A percentile compares a stretch with the other conserved stretches of the same genome.
phyloP scores from a whole-genome alignment of 208 protist species.

The Ichthyophonus hoferi region DNA sequence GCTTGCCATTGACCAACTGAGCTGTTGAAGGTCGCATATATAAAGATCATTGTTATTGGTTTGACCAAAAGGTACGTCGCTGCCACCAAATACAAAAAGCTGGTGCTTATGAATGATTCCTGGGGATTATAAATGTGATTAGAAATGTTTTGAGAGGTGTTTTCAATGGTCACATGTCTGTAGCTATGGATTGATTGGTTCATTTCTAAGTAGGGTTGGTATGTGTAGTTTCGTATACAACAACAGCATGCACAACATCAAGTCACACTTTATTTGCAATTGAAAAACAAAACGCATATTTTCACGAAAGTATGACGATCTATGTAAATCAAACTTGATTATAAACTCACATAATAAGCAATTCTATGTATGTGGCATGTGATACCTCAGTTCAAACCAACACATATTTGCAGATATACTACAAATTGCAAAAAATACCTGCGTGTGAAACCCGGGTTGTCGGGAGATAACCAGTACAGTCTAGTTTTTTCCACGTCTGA shows the following conservation, averaged over 20 bases:
- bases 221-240: neutral
- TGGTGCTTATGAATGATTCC: neutral
- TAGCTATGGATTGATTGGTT: neutral
- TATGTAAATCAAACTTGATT: neutral
- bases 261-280: neutral
- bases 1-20: neutral
- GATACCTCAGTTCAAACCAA: neutral
- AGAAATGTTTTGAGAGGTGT: too few relatives aligned
- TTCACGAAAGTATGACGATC: neutral
- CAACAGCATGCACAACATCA: neutral
- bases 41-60: conserved; percentile 23
- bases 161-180: neutral
- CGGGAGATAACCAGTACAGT: conserved; percentile 1
- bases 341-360: neutral
- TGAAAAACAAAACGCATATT: neutral
- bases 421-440: neutral
- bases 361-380: neutral
- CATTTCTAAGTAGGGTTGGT: neutral
- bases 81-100: conserved; percentile 27
- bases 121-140: neutral
- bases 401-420: neutral
- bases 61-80: conserved; percentile 32
- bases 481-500: conserved; percentile 7
- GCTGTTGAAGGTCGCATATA: neutral
- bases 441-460: conserved; percentile 24